These are phyloP conservation scores for Fusarium drepaniforme DNA, from an alignment of 2,329 filamentous ascomycete genomes.

Conservation along the genomic window DNA sequence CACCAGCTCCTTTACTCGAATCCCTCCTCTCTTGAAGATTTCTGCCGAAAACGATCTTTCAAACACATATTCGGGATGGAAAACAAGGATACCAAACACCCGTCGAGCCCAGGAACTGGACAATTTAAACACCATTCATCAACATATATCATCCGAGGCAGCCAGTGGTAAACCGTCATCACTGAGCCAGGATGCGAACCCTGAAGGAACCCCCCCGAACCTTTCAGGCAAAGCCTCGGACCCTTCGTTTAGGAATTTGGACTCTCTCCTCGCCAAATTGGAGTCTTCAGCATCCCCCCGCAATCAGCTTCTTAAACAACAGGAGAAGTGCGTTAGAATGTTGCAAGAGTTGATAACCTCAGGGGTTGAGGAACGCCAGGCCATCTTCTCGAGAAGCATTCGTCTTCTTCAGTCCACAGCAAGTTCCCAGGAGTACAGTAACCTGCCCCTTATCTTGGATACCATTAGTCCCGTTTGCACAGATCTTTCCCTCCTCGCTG, in stretches of 20 bases:
- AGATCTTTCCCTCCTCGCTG: conserved; percentile 39
- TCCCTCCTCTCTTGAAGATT: conserved; percentile 29
- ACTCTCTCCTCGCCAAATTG: conserved; percentile 25
- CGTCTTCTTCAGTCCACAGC: conserved; percentile 41
- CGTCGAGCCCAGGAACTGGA: neutral
- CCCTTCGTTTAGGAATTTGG: conserved; percentile 10
- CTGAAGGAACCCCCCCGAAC: neutral
- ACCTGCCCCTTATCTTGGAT: conserved; percentile 35
- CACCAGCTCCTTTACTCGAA: conserved; percentile 25
- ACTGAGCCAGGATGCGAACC: neutral
- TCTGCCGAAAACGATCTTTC: conserved; percentile 22
- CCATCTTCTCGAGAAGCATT: conserved; percentile 32
- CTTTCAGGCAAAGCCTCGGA: neutral
- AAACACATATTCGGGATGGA: conserved; percentile 4
- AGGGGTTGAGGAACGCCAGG: conserved; percentile 19
- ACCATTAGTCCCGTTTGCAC: conserved; percentile 36
- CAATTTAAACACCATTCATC: neutral
- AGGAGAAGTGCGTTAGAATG: conserved; percentile 27
- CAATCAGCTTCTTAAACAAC: conserved; percentile 1
- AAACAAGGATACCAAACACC: neutral
- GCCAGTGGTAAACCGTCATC: neutral
- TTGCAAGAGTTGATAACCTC: conserved; percentile 33
- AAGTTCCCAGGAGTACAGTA: conserved; percentile 30
- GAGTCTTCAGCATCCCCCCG: conserved; percentile 5
- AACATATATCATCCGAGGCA: neutral